Percentiles rank a stretch among this genome's conserved stretches.
Evolutionary conservation across 1,139 yeast genomes (phyloP).

Genomic region (Blastobotrys illinoisensis): DNA sequence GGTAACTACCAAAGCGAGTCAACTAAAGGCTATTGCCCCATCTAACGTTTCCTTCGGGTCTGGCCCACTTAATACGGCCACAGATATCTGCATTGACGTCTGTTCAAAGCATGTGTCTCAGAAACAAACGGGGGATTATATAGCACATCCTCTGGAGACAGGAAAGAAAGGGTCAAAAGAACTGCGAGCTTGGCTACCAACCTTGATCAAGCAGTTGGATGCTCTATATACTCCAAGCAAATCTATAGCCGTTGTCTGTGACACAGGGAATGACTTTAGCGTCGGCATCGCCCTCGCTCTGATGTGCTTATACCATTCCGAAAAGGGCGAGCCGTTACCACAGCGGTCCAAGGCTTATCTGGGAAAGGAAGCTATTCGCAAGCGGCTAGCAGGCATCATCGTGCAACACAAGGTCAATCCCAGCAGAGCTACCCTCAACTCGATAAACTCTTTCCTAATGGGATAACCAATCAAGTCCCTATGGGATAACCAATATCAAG

Average conservation of each 20-base stretch:
- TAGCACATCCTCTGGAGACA: slow-evolving; percentile 33
- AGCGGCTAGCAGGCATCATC: slow-evolving; percentile 49
- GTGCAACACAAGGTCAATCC: slow-evolving; percentile 55
- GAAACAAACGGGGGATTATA: neutral
- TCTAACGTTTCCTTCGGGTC: neutral
- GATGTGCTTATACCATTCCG: slow-evolving; percentile 43
- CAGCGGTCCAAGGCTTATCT: slow-evolving; percentile 21
- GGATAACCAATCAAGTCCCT: too few relatives aligned
- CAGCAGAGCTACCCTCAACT: slow-evolving; percentile 66
- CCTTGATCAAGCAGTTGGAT: slow-evolving; percentile 30
- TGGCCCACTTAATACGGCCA: neutral
- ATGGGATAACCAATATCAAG: too few relatives aligned
- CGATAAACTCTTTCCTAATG: slow-evolving; percentile 28
- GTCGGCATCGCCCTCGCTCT: slow-evolving; percentile 53
- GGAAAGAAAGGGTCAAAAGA: slow-evolving; percentile 62
- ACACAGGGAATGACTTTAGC: slow-evolving; percentile 60
- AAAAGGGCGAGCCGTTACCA: slow-evolving; percentile 35
- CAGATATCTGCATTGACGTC: neutral
- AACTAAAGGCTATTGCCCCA: neutral
- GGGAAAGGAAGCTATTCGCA: slow-evolving; percentile 42
- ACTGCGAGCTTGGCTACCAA: slow-evolving; percentile 43
- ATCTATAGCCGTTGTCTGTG: slow-evolving; percentile 48
- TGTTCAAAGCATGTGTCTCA: neutral
- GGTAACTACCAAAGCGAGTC: neutral
- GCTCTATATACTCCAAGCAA: slow-evolving; percentile 11